phyloP scores from a whole-genome alignment of 2,329 filamentous ascomycete genomes.

The Ophiosphaerella narmari region DNA sequence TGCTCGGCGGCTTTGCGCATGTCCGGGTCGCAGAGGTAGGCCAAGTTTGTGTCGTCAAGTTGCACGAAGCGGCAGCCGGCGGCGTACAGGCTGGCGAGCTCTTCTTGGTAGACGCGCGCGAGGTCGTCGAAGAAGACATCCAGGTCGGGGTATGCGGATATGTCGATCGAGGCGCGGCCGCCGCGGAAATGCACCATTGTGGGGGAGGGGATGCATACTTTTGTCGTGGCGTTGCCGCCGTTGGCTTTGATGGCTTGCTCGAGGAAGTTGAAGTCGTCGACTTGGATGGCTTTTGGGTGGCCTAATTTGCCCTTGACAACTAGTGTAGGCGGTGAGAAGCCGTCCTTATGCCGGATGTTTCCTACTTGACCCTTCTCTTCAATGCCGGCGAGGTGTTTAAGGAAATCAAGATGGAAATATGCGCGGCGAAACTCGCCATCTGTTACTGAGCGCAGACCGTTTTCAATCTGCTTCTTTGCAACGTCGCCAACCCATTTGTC shows the following conservation, averaged over 20 bases:
- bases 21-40: constrained; percentile 61
- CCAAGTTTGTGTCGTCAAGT: constrained; percentile 64
- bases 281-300: constrained; percentile 60
- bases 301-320: constrained; percentile 60
- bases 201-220: constrained; percentile 62
- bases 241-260: constrained; percentile 52
- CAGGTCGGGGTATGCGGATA: constrained; percentile 58
- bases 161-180: constrained; percentile 58
- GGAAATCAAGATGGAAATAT: constrained; percentile 65
- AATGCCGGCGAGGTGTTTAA: constrained; percentile 59
- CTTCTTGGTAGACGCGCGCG: constrained; percentile 60
- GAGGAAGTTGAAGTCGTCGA: constrained; percentile 61
- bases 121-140: constrained; percentile 62
- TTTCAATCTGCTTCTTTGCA: constrained; percentile 55
- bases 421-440: constrained; percentile 63
- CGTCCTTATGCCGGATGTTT: constrained; percentile 45
- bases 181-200: constrained; percentile 67
- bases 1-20: constrained; percentile 59
- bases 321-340: constrained; percentile 59
- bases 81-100: constrained; percentile 58
- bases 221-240: constrained; percentile 50
- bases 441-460: constrained; percentile 57
- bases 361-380: constrained; percentile 58
- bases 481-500: constrained; percentile 56
- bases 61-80: constrained; percentile 63